These are phyloP conservation scores for Sporothrix sp. DNA, from an alignment of 2,329 filamentous ascomycete genomes.

Conservation along the genomic window DNA sequence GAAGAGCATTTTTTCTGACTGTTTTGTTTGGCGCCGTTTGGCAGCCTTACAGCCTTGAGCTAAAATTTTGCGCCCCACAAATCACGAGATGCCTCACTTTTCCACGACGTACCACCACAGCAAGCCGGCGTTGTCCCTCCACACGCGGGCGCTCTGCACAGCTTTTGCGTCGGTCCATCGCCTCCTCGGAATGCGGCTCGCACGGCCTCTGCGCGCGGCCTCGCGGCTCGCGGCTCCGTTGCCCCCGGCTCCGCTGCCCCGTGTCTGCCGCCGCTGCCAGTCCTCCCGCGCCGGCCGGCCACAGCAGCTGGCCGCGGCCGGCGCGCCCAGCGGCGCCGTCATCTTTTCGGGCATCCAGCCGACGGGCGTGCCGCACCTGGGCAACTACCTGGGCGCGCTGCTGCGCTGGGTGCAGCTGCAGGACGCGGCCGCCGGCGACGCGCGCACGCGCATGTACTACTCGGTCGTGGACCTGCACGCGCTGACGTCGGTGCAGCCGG, in stretches of 20 bases:
- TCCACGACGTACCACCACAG: neutral
- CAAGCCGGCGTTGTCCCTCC: neutral
- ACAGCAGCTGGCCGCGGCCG: neutral
- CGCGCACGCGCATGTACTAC: conserved; percentile 53
- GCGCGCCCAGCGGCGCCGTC: conserved; percentile 26
- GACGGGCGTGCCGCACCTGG: conserved; percentile 85
- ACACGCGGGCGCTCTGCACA: neutral
- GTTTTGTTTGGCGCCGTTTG: neutral
- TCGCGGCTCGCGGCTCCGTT: neutral
- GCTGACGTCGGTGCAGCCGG: conserved; percentile 47
- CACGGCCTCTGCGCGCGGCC: neutral
- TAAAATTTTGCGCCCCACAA: conserved; percentile 4
- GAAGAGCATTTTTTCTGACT: too few relatives aligned
- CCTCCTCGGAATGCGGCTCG: neutral
- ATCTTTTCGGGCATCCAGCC: conserved; percentile 97
- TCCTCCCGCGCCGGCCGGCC: conserved; percentile 1
- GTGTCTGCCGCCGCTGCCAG: neutral
- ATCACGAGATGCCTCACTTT: neutral
- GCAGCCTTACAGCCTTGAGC: neutral
- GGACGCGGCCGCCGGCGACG: conserved; percentile 41
- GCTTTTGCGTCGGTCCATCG: neutral
- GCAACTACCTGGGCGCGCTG: conserved; percentile 89
- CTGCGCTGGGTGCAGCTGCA: conserved; percentile 80
- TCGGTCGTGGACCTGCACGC: conserved; percentile 92
- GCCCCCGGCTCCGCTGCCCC: neutral